Base-by-base conservation (phyloP, 2,329 filamentous ascomycete genomes). In the Alternaria arbusti region DNA sequence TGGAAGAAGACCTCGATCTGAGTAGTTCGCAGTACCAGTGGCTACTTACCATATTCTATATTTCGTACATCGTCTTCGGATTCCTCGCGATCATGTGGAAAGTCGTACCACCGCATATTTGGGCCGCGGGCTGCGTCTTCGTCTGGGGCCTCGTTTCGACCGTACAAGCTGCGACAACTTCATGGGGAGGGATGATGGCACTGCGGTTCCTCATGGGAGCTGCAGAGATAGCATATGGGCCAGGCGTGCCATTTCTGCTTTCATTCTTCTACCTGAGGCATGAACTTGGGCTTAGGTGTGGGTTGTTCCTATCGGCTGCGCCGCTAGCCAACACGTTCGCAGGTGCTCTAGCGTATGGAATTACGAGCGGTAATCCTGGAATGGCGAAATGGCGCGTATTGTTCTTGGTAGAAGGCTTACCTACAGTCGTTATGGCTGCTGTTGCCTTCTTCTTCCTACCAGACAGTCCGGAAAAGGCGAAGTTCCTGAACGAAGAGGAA, bases 321-420 rank as follows among this genome's bases (percentile, higher is more conserved):
- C 36, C 36, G n/a, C 36, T 40, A 40, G 93, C 93, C 2, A 96
- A 92, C 45, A 90, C 89, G 2, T 94, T 96, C 75, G 92, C 93
- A 0, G 89, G 89, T 3, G 89, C 88, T 4, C 81, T 90, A 10
- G 78, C 78, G 10, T 80, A 78, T 63, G 78, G 74, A 5, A 90
- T 92, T 73, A 88, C 88, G 9, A 86, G 86, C 26, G 87, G 88
- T 12, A 82, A 86, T 69, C 81, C 83, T 3, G 60, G 58, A 7
- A 77, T 92, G 46, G 84, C 86, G 3, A 87, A 84, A 60, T 93
- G 91, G 91, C 85, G 88, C 36, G 80, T 86, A 3, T 68, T 87
- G 4, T 87, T 87, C 64, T 71, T 85, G 5, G 82, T 84, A 1
- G 79, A 81, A 59, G 83, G 83, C 0, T 69, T 82, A 9, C 82